Conservation (phyloP, 2,329 filamentous ascomycete genomes). For the Xylariaceae sp. region DNA sequence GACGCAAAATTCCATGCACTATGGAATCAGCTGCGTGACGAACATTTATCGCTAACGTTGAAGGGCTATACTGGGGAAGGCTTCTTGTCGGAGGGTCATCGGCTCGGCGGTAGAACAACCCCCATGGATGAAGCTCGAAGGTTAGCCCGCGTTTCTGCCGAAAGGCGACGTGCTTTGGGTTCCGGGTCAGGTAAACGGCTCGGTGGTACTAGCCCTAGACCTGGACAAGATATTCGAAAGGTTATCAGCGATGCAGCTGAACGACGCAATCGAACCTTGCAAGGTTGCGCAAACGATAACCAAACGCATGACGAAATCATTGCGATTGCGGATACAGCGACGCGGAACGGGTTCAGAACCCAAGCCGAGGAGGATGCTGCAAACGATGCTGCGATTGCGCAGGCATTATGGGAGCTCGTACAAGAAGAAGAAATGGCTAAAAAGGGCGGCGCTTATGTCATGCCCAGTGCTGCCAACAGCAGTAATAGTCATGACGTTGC, state of each 20-base stretch:
- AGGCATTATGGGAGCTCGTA: constrained; percentile 85
- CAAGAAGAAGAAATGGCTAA: constrained; percentile 73
- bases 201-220: constrained; percentile 63
- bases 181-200: constrained; percentile 74
- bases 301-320: constrained; percentile 71
- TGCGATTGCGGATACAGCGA: constrained; percentile 68
- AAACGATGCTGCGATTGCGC: constrained; percentile 84
- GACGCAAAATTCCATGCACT: constrained; percentile 82
- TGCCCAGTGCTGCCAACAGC: constrained; percentile 49
- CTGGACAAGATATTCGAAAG: constrained; percentile 72
- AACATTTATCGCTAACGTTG: constrained; percentile 75
- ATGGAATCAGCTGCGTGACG: constrained; percentile 89
- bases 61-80: constrained; percentile 93
- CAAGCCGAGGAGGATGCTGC: constrained; percentile 88
- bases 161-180: constrained; percentile 67
- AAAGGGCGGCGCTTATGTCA: constrained; percentile 62
- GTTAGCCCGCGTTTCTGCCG: constrained; percentile 75
- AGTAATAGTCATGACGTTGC: neutral
- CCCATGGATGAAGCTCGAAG: constrained; percentile 76
- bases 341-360: constrained; percentile 78
- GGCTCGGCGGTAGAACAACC: constrained; percentile 73
- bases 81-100: constrained; percentile 78
- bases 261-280: constrained; percentile 68
- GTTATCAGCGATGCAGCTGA: constrained; percentile 76
- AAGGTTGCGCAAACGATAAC: constrained; percentile 78